phyloP scores from a whole-genome alignment of 2,329 filamentous ascomycete species.

The Pseudogymnoascus verrucosus region DNA sequence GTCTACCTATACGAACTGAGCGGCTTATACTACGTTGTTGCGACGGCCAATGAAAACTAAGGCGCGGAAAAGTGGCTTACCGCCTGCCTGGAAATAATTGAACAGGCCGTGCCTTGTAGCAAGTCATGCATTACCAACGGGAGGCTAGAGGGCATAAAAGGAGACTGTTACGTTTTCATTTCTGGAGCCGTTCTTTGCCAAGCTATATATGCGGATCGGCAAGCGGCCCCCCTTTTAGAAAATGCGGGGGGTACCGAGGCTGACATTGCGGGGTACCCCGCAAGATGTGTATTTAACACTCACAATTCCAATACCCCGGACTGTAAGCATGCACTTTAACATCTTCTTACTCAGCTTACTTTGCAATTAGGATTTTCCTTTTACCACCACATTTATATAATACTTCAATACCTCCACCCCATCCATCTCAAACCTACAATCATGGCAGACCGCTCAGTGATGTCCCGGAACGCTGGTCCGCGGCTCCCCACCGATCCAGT shows the following conservation, averaged over 20 bases:
- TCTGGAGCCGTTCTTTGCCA: not conserved
- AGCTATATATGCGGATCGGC: not conserved
- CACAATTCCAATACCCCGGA: not conserved
- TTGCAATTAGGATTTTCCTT: not conserved
- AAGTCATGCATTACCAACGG: not conserved
- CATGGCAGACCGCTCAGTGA: not conserved
- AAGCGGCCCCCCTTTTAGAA: not conserved
- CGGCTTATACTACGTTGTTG: not conserved
- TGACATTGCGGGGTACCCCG: not conserved
- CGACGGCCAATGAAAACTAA: not conserved
- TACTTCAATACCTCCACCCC: not conserved
- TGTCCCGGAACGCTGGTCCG: not conserved
- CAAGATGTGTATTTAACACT: not conserved
- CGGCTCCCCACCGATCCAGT: not conserved
- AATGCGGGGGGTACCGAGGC: constrained; percentile 1
- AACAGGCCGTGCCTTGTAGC: not conserved
- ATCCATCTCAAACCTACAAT: not conserved
- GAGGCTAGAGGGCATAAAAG: not conserved
- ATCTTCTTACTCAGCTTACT: not conserved
- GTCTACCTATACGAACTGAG: not conserved
- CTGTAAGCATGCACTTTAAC: not conserved
- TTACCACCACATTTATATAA: not conserved
- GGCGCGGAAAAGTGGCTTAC: not conserved
- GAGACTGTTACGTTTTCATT: not conserved
- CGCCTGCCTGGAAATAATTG: not conserved